phyloP scores from a whole-genome alignment of 331 rosid genomes.

The Rhamnella rubrinervis region DNA sequence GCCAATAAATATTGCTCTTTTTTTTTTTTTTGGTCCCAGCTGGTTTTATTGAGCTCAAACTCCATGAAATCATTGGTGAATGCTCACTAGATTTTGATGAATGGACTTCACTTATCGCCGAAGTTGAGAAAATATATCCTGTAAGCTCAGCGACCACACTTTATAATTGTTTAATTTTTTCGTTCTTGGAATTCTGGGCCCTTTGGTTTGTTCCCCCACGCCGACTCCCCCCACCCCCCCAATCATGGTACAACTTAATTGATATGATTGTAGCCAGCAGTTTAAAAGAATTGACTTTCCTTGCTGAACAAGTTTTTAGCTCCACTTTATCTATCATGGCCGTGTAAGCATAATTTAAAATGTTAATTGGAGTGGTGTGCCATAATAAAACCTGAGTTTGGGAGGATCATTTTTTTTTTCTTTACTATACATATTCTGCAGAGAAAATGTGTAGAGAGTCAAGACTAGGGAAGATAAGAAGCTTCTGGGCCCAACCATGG shows the following conservation, averaged over 20 bases:
- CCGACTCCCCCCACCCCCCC: too few species aligned
- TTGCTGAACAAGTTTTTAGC: background rate
- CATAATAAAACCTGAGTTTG: too few species aligned
- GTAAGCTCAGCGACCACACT: conserved; percentile 43
- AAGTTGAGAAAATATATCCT: conserved; percentile 47
- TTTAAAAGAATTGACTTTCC: background rate
- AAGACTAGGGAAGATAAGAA: too few species aligned
- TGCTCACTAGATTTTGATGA: conserved; percentile 55
- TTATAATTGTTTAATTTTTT: background rate
- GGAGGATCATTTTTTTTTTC: too few species aligned
- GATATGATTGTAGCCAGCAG: background rate
- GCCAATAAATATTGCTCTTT: background rate
- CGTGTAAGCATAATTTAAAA: too few species aligned
- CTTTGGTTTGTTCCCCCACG: background rate
- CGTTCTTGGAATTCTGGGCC: background rate
- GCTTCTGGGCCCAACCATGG: too few species aligned
- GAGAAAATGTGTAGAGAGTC: too few species aligned
- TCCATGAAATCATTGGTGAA: conserved; percentile 39
- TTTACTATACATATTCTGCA: too few species aligned
- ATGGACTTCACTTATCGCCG: conserved; percentile 63
- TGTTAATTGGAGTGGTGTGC: too few species aligned
- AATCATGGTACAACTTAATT: background rate
- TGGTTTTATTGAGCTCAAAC: conserved; percentile 36
- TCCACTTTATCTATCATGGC: background rate
- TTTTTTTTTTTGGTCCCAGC: conserved; percentile 35